phyloP scores from a whole-genome alignment of 768 basidiomycete species.

The Podaxis mareebaensis region DNA sequence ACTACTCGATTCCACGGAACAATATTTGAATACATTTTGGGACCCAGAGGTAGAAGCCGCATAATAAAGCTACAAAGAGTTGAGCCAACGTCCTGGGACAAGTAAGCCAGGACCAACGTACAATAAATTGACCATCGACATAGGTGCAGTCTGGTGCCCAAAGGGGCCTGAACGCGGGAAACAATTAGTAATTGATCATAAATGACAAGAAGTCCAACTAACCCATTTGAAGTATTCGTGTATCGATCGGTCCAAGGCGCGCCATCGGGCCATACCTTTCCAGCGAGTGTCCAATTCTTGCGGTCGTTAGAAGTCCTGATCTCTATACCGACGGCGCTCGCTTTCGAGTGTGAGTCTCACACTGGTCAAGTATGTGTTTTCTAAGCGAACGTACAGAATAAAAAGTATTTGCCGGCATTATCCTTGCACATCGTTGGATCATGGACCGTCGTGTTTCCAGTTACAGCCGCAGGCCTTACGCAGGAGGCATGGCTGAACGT shows the following conservation, averaged over 20 bases:
- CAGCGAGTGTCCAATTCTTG: conserved; percentile 44
- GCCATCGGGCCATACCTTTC: conserved; percentile 50
- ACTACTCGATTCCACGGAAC: neutral
- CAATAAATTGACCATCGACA: conserved; percentile 30
- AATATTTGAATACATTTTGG: conserved; percentile 34
- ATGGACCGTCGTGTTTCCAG: conserved; percentile 44
- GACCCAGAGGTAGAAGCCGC: conserved; percentile 55
- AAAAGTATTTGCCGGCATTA: conserved; percentile 43
- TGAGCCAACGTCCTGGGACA: neutral
- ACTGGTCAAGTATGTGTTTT: neutral
- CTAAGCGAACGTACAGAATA: conserved; percentile 41
- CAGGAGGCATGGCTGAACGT: conserved; percentile 25
- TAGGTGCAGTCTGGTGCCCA: conserved; percentile 42
- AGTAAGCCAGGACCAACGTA: conserved; percentile 14
- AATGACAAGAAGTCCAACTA: neutral
- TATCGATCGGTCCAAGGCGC: conserved; percentile 51
- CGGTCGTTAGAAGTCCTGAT: conserved; percentile 52
- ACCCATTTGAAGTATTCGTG: conserved; percentile 50
- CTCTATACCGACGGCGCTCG: conserved; percentile 45
- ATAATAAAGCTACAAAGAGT: conserved; percentile 45
- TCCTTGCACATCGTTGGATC: conserved; percentile 55
- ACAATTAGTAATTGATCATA: neutral
- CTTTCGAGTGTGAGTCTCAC: conserved; percentile 21
- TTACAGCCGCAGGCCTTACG: conserved; percentile 36
- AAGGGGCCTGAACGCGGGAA: conserved; percentile 26